Percentiles rank a stretch among this genome's conserved stretches.
These are phyloP conservation scores for Boletus subcaerulescens DNA, from an alignment of 768 basidiomycete genomes.

Conservation along the genomic window DNA sequence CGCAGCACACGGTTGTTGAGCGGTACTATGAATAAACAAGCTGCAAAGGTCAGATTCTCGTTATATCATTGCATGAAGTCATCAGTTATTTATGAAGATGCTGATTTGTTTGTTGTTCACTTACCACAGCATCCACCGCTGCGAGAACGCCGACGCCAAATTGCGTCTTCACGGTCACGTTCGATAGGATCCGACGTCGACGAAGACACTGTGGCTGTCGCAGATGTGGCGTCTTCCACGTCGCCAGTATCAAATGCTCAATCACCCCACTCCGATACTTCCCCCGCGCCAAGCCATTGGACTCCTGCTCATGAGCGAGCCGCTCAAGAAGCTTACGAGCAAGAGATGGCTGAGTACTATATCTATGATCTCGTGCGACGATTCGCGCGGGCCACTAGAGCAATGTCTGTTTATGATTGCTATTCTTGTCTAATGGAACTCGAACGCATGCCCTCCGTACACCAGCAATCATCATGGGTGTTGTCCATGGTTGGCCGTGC, in stretches of 20 bases:
- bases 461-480: slow-evolving; percentile 75
- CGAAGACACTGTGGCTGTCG: slow-evolving; percentile 50
- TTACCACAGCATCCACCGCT: slow-evolving; percentile 31
- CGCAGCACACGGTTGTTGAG: slow-evolving; percentile 73
- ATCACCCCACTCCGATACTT: slow-evolving; percentile 63
- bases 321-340: slow-evolving; percentile 68
- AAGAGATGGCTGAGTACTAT: slow-evolving; percentile 76
- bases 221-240: slow-evolving; percentile 55
- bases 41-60: slow-evolving; percentile 49
- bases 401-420: slow-evolving; percentile 74
- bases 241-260: slow-evolving; percentile 57
- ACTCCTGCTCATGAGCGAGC: slow-evolving; percentile 66
- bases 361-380: slow-evolving; percentile 76
- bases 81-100: background rate
- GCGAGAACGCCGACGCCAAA: slow-evolving; percentile 61
- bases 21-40: slow-evolving; percentile 50
- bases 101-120: slow-evolving; percentile 14
- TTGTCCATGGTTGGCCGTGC: slow-evolving; percentile 82
- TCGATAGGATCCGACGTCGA: slow-evolving; percentile 72
- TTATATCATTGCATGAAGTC: background rate
- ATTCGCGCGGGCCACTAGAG: slow-evolving; percentile 78
- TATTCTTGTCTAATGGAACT: slow-evolving; percentile 71
- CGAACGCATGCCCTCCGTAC: slow-evolving; percentile 67
- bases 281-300: slow-evolving; percentile 60
- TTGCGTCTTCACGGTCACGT: slow-evolving; percentile 51